Percentiles rank a stretch among this genome's conserved stretches.
These are phyloP conservation scores for Solanum hybrid DNA, from an alignment of 305 asterid species.

Conservation along the genomic window DNA sequence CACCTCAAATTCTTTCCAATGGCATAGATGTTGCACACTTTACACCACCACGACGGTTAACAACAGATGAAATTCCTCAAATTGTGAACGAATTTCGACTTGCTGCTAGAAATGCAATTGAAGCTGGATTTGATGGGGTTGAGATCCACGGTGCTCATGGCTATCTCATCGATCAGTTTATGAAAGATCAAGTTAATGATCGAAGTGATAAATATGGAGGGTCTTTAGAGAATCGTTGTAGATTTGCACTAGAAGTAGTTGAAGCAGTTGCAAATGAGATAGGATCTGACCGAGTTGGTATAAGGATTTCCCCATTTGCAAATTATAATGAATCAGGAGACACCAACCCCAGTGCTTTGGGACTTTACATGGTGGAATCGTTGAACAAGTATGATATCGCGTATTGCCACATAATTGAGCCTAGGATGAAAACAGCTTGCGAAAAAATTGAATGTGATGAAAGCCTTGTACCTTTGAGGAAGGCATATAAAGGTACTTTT, in stretches of 20 bases:
- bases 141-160: neutral
- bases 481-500: conserved; percentile 18
- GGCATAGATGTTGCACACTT: too few relatives aligned
- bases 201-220: neutral
- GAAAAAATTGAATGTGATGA: neutral
- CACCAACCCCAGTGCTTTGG: neutral
- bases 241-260: neutral
- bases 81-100: too few relatives aligned
- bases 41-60: too few relatives aligned
- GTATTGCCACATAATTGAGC: neutral
- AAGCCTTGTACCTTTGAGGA: conserved; percentile 10
- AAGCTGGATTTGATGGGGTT: neutral
- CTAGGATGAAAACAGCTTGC: neutral
- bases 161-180: neutral
- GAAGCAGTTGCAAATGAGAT: neutral
- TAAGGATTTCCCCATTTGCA: neutral
- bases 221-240: neutral
- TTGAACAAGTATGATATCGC: neutral
- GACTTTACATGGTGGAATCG: neutral
- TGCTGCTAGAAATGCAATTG: too few relatives aligned
- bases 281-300: neutral
- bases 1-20: too few relatives aligned
- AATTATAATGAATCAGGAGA: neutral
- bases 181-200: neutral
- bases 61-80: too few relatives aligned